A percentile compares a stretch with the other conserved stretches of the same genome.
phyloP scores from a whole-genome alignment of 345 rosid species.

The Stellera chamaejasme region DNA sequence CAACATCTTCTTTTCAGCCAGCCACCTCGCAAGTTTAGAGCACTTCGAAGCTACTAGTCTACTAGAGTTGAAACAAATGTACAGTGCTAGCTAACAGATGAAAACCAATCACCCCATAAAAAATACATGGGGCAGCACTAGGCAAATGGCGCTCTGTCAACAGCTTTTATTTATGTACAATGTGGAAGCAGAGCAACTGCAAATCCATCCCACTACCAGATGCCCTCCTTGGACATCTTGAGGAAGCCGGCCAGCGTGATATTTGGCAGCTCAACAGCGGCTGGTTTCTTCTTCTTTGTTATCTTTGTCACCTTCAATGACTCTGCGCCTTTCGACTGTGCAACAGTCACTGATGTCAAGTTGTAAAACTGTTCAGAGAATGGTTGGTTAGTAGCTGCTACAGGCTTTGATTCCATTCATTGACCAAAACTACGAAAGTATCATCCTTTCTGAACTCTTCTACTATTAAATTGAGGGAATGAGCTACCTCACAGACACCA shows the following conservation, averaged over 20 bases:
- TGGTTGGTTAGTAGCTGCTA: neutral
- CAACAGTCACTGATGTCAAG: slow-evolving; percentile 58
- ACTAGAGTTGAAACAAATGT: slow-evolving; percentile 7
- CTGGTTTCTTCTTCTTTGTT: slow-evolving; percentile 52
- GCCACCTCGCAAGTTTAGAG: too few species aligned
- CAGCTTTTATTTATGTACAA: slow-evolving; percentile 16
- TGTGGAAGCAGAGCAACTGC: neutral
- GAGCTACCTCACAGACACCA: slow-evolving; percentile 84
- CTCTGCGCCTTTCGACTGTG: slow-evolving; percentile 35
- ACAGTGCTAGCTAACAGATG: slow-evolving; percentile 2
- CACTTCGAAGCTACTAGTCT: slow-evolving; percentile 10
- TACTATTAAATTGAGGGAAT: neutral
- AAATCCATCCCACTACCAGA: slow-evolving; percentile 36
- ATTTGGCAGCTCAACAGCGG: slow-evolving; percentile 40
- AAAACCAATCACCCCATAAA: slow-evolving; percentile 3
- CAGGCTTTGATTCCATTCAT: neutral
- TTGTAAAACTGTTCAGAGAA: slow-evolving; percentile 56
- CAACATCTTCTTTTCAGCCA: too few species aligned
- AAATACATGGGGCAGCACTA: slow-evolving; percentile 4
- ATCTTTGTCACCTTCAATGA: slow-evolving; percentile 55
- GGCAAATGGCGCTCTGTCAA: neutral
- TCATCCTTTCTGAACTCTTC: too few species aligned
- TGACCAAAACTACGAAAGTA: neutral
- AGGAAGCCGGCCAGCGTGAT: slow-evolving; percentile 56
- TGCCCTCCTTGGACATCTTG: slow-evolving; percentile 81